Conservation (phyloP, 345 rosid genomes). For the Iberis pinnata region DNA sequence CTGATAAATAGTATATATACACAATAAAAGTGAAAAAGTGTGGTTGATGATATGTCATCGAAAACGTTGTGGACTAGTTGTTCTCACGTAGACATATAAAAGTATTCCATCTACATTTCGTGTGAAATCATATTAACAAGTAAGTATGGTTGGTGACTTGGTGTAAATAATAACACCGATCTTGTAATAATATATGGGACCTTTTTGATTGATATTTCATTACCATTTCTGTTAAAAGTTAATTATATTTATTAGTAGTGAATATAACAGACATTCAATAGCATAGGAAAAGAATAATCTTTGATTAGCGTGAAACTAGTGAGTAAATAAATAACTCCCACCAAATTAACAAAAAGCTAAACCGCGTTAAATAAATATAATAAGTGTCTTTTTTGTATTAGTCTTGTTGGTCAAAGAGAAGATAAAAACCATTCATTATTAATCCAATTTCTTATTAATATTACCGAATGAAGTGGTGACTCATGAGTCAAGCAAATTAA, state of each 20-base stretch:
- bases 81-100: background rate
- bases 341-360: background rate
- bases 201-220: too few species aligned
- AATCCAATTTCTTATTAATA: too few species aligned
- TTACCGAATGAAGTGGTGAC: background rate
- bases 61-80: too few species aligned
- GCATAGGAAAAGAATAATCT: slow-evolving; percentile 3
- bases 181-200: too few species aligned
- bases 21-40: too few species aligned
- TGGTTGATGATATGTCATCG: too few species aligned
- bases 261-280: slow-evolving; percentile 27
- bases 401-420: too few species aligned
- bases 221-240: too few species aligned
- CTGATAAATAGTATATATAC: too few species aligned
- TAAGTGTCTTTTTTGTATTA: too few species aligned
- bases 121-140: background rate
- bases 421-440: too few species aligned
- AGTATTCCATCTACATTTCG: background rate
- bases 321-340: background rate
- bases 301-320: slow-evolving; percentile 18
- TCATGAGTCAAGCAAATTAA: background rate
- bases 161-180: background rate
- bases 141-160: slow-evolving; percentile 4
- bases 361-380: background rate
- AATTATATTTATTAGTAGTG: too few species aligned